Percentiles rank a stretch among this genome's conserved stretches.
Conservation (phyloP, 2,329 filamentous ascomycete genomes). For the Ophiostoma triangulosporum region DNA sequence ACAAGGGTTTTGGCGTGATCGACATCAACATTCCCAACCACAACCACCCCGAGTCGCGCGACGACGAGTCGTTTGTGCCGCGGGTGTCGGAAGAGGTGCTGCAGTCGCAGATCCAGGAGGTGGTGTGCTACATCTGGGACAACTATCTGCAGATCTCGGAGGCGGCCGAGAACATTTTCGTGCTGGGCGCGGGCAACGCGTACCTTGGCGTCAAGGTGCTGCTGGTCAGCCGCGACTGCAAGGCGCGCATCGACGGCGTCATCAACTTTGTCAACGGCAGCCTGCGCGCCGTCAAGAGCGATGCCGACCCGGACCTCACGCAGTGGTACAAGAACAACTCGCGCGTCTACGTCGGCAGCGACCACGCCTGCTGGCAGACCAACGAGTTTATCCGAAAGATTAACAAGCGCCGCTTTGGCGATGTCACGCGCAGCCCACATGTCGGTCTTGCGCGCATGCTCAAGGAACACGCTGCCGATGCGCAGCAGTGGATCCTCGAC, state of each 20-base stretch:
- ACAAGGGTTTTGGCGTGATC: constrained; percentile 69
- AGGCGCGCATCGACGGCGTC: constrained; percentile 53
- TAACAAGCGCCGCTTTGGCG: constrained; percentile 45
- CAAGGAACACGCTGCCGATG: constrained; percentile 37
- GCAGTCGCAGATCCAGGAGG: constrained; percentile 51
- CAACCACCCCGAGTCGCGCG: constrained; percentile 35
- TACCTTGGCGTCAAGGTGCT: constrained; percentile 74
- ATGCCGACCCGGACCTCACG: constrained; percentile 57
- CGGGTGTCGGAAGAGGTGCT: constrained; percentile 31
- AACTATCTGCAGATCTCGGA: constrained; percentile 82
- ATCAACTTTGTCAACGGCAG: constrained; percentile 71
- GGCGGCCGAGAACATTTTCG: constrained; percentile 58
- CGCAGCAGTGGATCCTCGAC: constrained; percentile 34
- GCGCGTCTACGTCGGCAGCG: constrained; percentile 59
- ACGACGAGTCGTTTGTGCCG: constrained; percentile 34
- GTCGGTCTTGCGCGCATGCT: constrained; percentile 42
- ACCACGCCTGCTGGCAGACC: constrained; percentile 65
- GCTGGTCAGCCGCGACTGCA: constrained; percentile 60
- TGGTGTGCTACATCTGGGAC: constrained; percentile 86
- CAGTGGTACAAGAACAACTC: constrained; percentile 78
- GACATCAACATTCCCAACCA: constrained; percentile 84
- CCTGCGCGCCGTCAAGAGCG: constrained; percentile 66
- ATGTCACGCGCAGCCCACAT: constrained; percentile 37
- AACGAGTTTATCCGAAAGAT: constrained; percentile 46
- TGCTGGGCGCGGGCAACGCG: constrained; percentile 82